Base-by-base conservation (phyloP, 768 basidiomycete species). In the Floccularia luteovirens region DNA sequence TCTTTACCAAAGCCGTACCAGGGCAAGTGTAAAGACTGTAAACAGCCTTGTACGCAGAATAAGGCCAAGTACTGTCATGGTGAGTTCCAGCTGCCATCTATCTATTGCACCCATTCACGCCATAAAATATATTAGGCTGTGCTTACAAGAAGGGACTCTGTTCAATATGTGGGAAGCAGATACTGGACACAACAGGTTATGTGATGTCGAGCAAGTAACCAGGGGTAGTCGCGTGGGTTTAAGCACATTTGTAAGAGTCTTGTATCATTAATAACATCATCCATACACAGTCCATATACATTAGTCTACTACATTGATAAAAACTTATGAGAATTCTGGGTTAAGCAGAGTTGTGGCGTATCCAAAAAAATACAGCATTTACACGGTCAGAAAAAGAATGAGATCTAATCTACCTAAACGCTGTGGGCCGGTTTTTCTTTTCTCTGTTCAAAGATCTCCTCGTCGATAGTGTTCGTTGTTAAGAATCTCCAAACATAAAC, bases 21-120 rank as follows among this genome's bases (percentile, higher is more conserved):
- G 61, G 73, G 75, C 25, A 89, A 85, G 58, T 91, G 88, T 56
- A 90, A 84, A 60, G 88, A 89, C 51, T 91, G 89, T 55, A 90
- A 90, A 60, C 81, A 82, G 52, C 70, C 79, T 0, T 76, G 78
- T 32, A 89, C 88, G 6, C 89, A 91, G 71, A 90, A 90, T 57
- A 77, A 72, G 52, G 89, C 83, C 25, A 90, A 89, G 62, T 90
- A 87, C 60, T 91, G 89, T 52, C 88, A 91, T 71, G 83, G 88
- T 85, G 51, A 30, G 24, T 39, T 35, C 30, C 39, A 35, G 8
- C 17, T 17, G 14, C 39, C n/a, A 46, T 48, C 14, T 42, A 32
- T 22, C 31, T 12, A 39, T 40, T 35, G 44, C 33, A 25, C 24
- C 45, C 39, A 22, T 39, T 42, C 31, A 30, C 41, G 36, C 42